Evolutionary conservation across 2,329 filamentous ascomycete species (phyloP).

Genomic region (Pseudocercospora musae): DNA sequence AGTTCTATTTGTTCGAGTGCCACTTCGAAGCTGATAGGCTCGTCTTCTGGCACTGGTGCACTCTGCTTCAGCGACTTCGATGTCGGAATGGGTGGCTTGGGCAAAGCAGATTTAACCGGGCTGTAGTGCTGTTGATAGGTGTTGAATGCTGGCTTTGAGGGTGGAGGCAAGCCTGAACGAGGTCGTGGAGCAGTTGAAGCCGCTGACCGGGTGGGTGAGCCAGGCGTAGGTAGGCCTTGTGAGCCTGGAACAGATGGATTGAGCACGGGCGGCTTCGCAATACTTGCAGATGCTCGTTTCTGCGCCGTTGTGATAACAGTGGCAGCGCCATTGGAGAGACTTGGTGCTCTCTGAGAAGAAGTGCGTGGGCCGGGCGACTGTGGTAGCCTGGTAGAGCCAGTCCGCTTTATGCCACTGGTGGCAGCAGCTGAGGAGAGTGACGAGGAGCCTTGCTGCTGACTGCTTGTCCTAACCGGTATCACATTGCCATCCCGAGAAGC

Average conservation of each 20-base stretch:
- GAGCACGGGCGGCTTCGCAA: constrained; percentile 19
- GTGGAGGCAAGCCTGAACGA: constrained; percentile 33
- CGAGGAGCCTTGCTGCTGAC: constrained; percentile 4
- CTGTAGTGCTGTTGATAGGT: constrained; percentile 67
- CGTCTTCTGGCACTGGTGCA: constrained; percentile 33
- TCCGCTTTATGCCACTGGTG: constrained; percentile 18
- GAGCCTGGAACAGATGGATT: constrained; percentile 14
- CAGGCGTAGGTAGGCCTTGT: constrained; percentile 16
- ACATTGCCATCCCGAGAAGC: constrained; percentile 18
- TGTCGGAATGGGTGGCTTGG: constrained; percentile 58
- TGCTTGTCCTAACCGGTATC: constrained; percentile 7
- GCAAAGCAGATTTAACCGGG: constrained; percentile 58
- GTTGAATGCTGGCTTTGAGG: constrained; percentile 54
- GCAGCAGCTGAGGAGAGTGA: neutral
- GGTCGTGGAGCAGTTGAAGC: constrained; percentile 16
- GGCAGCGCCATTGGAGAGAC: neutral
- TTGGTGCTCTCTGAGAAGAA: neutral
- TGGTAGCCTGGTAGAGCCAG: constrained; percentile 26
- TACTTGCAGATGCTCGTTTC: constrained; percentile 24
- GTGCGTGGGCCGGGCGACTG: constrained; percentile 21
- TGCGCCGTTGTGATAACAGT: constrained; percentile 14
- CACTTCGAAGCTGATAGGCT: constrained; percentile 25
- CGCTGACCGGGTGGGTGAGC: constrained; percentile 16
- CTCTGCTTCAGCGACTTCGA: constrained; percentile 59
- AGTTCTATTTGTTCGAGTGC: constrained; percentile 56